Conservation (phyloP, 2,329 filamentous ascomycete species). For the Teratosphaeria gauchensis region DNA sequence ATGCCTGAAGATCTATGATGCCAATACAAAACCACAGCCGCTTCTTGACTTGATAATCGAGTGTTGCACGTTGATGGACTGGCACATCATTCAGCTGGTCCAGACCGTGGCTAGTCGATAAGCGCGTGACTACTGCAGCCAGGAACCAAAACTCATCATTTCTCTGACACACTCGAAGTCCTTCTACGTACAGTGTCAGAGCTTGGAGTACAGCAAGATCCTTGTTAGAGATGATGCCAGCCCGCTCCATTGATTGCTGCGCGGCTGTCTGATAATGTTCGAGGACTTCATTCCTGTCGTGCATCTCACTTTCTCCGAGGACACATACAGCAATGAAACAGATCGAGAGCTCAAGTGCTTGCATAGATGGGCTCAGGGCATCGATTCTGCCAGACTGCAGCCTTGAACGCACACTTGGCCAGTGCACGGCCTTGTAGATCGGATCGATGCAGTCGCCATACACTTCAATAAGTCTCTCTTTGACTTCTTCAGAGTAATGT, state of each 20-base stretch:
- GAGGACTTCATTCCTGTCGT: background rate
- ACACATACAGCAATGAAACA: background rate
- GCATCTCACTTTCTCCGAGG: background rate
- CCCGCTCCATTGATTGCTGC: background rate
- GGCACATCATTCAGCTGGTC: background rate
- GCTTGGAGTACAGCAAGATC: background rate
- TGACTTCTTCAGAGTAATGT: background rate
- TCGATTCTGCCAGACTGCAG: background rate
- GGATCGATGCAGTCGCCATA: background rate
- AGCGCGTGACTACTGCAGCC: background rate
- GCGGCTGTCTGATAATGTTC: background rate
- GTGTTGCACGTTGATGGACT: background rate
- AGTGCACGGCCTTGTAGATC: background rate
- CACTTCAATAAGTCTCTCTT: background rate
- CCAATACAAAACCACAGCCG: conserved; percentile 1
- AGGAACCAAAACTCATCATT: background rate
- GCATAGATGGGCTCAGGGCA: background rate
- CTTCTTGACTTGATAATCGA: background rate
- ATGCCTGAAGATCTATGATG: background rate
- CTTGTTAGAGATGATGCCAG: background rate
- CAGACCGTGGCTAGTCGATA: background rate
- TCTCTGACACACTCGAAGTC: background rate
- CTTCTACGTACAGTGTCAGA: background rate
- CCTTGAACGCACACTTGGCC: background rate
- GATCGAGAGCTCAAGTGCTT: background rate